Evolutionary conservation across 345 rosid species (phyloP).

Genomic region (Aquilaria malaccensis): DNA sequence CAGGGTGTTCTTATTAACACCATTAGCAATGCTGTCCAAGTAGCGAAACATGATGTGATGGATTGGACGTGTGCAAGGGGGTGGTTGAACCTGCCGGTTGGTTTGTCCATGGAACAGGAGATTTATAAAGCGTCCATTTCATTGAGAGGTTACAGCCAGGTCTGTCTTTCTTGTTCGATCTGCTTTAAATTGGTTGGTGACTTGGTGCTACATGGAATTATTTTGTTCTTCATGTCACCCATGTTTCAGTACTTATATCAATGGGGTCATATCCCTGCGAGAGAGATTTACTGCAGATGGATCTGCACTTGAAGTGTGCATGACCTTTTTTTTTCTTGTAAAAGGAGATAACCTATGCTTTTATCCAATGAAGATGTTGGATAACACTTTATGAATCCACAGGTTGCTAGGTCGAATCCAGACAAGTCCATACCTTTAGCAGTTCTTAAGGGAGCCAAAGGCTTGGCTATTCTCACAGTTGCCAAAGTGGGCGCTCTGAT

Average conservation of each 20-base stretch:
- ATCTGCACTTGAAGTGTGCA: too few species aligned
- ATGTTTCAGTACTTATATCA: too few species aligned
- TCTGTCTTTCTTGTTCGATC: slow-evolving; percentile 10
- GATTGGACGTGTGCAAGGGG: slow-evolving; percentile 92
- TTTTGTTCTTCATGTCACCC: too few species aligned
- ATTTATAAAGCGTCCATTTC: slow-evolving; percentile 85
- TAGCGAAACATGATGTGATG: slow-evolving; percentile 81
- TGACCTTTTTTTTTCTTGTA: neutral
- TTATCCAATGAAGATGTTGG: neutral
- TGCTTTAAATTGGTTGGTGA: too few species aligned
- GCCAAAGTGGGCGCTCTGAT: slow-evolving; percentile 88
- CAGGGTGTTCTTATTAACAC: slow-evolving; percentile 82
- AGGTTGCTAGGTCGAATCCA: slow-evolving; percentile 70
- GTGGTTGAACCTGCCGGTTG: slow-evolving; percentile 96
- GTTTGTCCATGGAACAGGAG: slow-evolving; percentile 83
- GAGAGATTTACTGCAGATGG: too few species aligned
- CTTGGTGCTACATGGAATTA: too few species aligned
- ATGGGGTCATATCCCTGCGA: too few species aligned
- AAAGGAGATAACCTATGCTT: neutral
- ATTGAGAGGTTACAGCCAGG: slow-evolving; percentile 38
- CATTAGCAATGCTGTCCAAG: slow-evolving; percentile 84
- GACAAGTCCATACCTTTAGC: slow-evolving; percentile 84
- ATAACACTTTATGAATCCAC: neutral
- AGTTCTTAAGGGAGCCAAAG: slow-evolving; percentile 70
- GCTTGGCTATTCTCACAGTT: slow-evolving; percentile 79